Evolutionary conservation across 768 basidiomycete genomes (phyloP).

Genomic region (Mycena rosella): DNA sequence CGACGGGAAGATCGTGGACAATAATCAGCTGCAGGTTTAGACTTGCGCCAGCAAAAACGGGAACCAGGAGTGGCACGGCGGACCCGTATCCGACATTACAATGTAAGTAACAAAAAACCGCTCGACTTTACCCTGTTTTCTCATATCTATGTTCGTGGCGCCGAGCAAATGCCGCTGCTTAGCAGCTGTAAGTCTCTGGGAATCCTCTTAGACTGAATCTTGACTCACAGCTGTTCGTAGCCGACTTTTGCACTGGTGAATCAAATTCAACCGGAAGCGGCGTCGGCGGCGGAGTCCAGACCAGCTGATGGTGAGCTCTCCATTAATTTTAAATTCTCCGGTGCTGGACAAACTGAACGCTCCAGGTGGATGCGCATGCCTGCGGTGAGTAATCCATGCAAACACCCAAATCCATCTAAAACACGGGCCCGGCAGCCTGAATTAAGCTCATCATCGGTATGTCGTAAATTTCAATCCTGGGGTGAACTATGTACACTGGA

Average conservation of each 20-base stretch:
- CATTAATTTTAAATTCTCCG: no score
- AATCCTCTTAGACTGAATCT: no score
- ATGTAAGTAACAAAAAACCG: no score
- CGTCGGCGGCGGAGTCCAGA: no score
- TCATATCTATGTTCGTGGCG: no score
- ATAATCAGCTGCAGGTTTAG: conserved; percentile 1
- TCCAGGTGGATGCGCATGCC: conserved; percentile 46
- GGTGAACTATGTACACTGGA: background rate
- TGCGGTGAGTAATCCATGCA: conserved; percentile 44
- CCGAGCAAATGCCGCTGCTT: no score
- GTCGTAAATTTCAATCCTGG: background rate
- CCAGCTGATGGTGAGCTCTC: no score
- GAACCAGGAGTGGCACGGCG: background rate
- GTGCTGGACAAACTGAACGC: no score
- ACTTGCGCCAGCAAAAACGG: background rate
- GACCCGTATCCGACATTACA: background rate
- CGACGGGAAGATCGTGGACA: conserved; percentile 2
- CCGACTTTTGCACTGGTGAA: background rate
- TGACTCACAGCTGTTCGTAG: no score
- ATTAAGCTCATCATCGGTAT: conserved; percentile 41
- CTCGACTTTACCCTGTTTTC: no score
- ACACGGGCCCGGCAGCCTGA: conserved; percentile 6
- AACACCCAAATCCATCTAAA: background rate
- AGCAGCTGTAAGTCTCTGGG: no score
- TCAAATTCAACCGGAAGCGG: no score